These are phyloP conservation scores for Picea sitchensis DNA, from an alignment of 75 land plant species.

Conservation along the genomic window DNA sequence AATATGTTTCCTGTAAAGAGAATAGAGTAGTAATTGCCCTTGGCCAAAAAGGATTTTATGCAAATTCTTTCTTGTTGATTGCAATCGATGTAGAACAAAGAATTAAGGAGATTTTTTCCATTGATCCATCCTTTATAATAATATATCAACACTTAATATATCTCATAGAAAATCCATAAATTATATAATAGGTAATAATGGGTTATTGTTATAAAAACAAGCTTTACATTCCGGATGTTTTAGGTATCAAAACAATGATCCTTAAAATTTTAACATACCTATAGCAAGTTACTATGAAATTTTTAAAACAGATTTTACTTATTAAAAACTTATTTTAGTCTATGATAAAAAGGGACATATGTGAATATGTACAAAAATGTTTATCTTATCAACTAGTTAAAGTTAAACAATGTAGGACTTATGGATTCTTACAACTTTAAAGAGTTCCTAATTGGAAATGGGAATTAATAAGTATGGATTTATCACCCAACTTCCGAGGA, in stretches of 20 bases:
- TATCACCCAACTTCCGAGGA: background rate
- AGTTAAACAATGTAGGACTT: background rate
- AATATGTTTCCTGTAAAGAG: too few relatives aligned
- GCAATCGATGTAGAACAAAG: too few relatives aligned
- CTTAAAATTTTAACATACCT: background rate
- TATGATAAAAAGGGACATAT: background rate
- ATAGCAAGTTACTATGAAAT: background rate
- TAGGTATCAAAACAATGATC: background rate
- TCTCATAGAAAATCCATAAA: too few relatives aligned
- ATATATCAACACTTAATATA: too few relatives aligned
- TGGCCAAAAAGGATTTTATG: too few relatives aligned
- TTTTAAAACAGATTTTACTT: background rate
- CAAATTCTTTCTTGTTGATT: too few relatives aligned
- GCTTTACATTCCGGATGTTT: background rate
- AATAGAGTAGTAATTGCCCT: too few relatives aligned
- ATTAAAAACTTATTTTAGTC: background rate
- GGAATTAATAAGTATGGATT: background rate
- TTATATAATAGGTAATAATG: background rate
- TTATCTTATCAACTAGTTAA: background rate
- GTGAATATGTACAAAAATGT: background rate
- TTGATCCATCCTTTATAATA: too few relatives aligned
- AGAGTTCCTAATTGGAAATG: background rate
- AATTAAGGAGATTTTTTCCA: too few relatives aligned
- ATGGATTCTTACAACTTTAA: background rate
- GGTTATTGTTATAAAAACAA: background rate